Percentiles rank a stretch among this genome's conserved stretches.
Evolutionary conservation across 352 stramenopile species (phyloP).

Genomic region (Aphanomyces cochlioides): DNA sequence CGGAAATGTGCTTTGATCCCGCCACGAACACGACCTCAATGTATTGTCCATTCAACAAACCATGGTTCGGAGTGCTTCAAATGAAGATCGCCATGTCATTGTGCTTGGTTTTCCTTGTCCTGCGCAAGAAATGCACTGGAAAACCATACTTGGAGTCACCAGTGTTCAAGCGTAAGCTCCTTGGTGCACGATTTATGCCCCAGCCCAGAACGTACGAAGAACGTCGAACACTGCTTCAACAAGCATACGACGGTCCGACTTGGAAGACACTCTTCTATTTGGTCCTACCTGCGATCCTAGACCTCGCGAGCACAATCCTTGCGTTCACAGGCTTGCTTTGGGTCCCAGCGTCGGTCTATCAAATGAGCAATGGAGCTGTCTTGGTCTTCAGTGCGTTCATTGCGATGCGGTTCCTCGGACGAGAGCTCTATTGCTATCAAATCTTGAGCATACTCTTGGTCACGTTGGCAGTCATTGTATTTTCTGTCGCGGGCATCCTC

Average conservation of each 20-base stretch:
- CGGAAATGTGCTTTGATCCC: slow-evolving; percentile 3
- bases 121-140: slow-evolving; percentile 4
- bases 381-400: slow-evolving; percentile 44
- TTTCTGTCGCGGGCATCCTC: slow-evolving; percentile 24
- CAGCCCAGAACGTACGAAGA: slow-evolving; percentile 28
- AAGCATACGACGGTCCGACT: slow-evolving; percentile 24
- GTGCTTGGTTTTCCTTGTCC: slow-evolving; percentile 21
- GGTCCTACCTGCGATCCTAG: slow-evolving; percentile 36
- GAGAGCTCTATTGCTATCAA: slow-evolving; percentile 40
- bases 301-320: slow-evolving; percentile 37
- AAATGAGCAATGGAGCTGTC: slow-evolving; percentile 46
- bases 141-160: slow-evolving; percentile 22
- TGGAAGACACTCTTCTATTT: slow-evolving; percentile 20
- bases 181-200: slow-evolving; percentile 21
- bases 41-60: slow-evolving; percentile 29
- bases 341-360: slow-evolving; percentile 39
- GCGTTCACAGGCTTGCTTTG: slow-evolving; percentile 43
- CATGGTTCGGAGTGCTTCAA: slow-evolving; percentile 31
- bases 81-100: slow-evolving; percentile 32
- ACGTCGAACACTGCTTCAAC: slow-evolving; percentile 21
- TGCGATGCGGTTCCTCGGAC: slow-evolving; percentile 39
- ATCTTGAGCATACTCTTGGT: slow-evolving; percentile 33
- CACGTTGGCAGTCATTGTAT: slow-evolving; percentile 5
- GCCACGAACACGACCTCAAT: background rate
- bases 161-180: slow-evolving; percentile 29